Percentiles rank a stretch among this genome's conserved stretches.
Conservation (phyloP, 139 green algal species). For the Gonium pectorale region DNA sequence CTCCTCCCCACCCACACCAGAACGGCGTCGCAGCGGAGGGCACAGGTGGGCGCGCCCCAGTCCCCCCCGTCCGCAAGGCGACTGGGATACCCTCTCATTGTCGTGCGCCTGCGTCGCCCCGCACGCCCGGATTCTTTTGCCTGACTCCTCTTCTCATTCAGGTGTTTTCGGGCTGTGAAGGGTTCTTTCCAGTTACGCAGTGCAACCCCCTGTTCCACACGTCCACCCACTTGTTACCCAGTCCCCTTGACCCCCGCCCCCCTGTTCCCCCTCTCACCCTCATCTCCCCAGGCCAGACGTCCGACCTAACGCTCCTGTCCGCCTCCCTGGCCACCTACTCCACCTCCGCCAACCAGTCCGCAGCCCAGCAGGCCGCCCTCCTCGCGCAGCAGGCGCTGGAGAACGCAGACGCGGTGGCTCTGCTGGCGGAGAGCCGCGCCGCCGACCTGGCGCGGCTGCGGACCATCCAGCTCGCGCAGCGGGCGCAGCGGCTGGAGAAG, state of each 20-base stretch:
- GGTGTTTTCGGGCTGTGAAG: not conserved
- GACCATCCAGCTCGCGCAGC: not conserved
- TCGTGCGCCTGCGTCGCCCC: not conserved
- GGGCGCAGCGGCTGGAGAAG: not conserved
- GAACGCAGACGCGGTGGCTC: not conserved
- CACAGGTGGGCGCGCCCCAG: not conserved
- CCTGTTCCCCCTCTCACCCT: not conserved
- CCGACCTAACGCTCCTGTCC: not conserved
- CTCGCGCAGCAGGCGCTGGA: too few species aligned
- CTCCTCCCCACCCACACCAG: too few species aligned
- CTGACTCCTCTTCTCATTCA: not conserved
- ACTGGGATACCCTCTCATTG: too few species aligned
- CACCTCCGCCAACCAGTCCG: not conserved
- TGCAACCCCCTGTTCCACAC: not conserved
- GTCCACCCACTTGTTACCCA: not conserved
- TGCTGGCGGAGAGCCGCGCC: not conserved
- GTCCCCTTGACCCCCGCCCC: too few species aligned
- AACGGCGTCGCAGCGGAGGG: constrained; percentile 8
- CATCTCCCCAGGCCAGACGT: not conserved
- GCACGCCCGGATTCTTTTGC: not conserved
- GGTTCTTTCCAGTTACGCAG: not conserved
- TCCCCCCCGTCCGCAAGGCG: too few species aligned
- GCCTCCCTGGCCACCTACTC: constrained; percentile 11
- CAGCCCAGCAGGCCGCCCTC: not conserved
- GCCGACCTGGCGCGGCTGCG: not conserved